phyloP scores from a whole-genome alignment of 768 basidiomycete genomes.

The Auriscalpium microsporum region DNA sequence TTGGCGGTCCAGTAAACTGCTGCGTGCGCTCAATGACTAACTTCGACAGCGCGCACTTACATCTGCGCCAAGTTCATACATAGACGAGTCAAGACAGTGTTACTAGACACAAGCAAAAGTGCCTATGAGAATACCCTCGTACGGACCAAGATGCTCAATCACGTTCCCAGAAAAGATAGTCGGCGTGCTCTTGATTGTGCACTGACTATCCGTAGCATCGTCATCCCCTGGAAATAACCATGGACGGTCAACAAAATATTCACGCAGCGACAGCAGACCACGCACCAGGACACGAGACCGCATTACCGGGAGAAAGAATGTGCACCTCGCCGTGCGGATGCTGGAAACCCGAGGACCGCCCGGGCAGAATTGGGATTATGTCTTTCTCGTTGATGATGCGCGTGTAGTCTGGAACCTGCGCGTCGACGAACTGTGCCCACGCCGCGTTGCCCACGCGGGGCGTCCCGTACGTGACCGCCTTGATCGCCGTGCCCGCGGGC shows the following conservation, averaged over 20 bases:
- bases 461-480: slow-evolving; percentile 13
- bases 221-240: slow-evolving; percentile 28
- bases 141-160: slow-evolving; percentile 49
- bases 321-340: slow-evolving; percentile 12
- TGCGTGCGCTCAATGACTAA: too few species aligned
- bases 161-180: slow-evolving; percentile 29
- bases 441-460: slow-evolving; percentile 10
- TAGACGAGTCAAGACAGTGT: too few species aligned
- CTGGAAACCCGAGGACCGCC: slow-evolving; percentile 6
- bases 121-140: slow-evolving; percentile 48
- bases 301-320: slow-evolving; percentile 4
- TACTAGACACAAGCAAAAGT: slow-evolving; percentile 28
- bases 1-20: too few species aligned
- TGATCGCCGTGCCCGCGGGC: slow-evolving; percentile 5
- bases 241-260: background rate
- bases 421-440: slow-evolving; percentile 9
- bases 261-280: background rate
- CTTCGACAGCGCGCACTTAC: too few species aligned
- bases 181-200: slow-evolving; percentile 46
- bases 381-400: slow-evolving; percentile 12
- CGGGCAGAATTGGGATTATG: slow-evolving; percentile 9
- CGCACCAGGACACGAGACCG: slow-evolving; percentile 4
- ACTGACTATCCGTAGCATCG: slow-evolving; percentile 43
- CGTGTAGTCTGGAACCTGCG: slow-evolving; percentile 8
- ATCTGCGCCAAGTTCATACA: too few species aligned